Evolutionary conservation across 1,139 yeast species (phyloP).

Genomic region (Candida sp.): DNA sequence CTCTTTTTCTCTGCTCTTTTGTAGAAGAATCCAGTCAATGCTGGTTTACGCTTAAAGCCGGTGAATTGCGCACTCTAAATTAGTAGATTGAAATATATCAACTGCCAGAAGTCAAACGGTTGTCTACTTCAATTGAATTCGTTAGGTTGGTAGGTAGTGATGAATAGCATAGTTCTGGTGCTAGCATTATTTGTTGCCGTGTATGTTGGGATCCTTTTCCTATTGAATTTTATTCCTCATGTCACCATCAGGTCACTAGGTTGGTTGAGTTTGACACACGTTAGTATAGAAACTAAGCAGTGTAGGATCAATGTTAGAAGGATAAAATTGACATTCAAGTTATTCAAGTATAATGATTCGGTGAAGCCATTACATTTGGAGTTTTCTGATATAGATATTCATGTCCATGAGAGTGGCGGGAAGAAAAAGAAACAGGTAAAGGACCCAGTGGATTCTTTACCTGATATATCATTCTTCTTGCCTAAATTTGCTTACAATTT

Average conservation of each 20-base stretch:
- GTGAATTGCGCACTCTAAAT: no score
- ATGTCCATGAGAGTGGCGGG: conserved; percentile 3
- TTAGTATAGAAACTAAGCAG: conserved; percentile 18
- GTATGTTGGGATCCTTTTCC: conserved; percentile 16
- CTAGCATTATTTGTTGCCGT: conserved; percentile 7
- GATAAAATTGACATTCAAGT: conserved; percentile 23
- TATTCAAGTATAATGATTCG: conserved; percentile 20
- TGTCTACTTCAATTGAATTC: no score
- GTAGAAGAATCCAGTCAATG: no score
- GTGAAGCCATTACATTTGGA: conserved; percentile 31
- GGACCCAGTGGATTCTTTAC: background rate
- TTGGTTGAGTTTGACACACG: conserved; percentile 30
- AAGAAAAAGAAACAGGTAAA: background rate
- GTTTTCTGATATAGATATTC: conserved; percentile 22
- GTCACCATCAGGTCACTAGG: conserved; percentile 33
- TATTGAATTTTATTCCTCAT: conserved; percentile 31
- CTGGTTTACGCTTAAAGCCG: no score
- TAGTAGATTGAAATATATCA: no score
- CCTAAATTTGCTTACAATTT: conserved; percentile 12
- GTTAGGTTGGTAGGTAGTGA: background rate
- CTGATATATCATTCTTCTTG: conserved; percentile 7
- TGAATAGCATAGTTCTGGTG: conserved; percentile 3
- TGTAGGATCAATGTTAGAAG: conserved; percentile 17
- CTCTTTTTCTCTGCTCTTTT: no score
- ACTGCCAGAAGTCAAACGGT: no score